These are phyloP conservation scores for Coniochaeta pulveracea DNA, from an alignment of 2,329 filamentous ascomycete species.

Conservation along the genomic window DNA sequence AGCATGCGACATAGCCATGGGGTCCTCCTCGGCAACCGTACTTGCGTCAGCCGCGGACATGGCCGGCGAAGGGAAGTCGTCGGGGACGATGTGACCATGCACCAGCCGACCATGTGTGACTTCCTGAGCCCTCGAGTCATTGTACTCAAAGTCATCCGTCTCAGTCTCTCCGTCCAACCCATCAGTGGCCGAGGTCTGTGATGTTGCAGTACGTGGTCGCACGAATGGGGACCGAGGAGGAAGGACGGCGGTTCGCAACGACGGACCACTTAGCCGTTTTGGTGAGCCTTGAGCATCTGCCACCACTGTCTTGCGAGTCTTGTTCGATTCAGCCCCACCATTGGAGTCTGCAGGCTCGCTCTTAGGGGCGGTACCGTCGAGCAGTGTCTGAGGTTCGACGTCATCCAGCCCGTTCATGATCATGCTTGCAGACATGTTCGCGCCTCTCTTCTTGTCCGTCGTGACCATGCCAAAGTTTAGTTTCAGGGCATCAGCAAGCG, in stretches of 20 bases:
- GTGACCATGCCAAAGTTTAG: constrained; percentile 96
- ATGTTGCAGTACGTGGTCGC: constrained; percentile 18
- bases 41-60: constrained; percentile 58
- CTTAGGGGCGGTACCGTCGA: constrained; percentile 19
- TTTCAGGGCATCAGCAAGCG: constrained; percentile 88
- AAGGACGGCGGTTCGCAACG: constrained; percentile 17
- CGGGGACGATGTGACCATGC: constrained; percentile 90
- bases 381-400: constrained; percentile 32
- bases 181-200: constrained; percentile 23
- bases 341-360: constrained; percentile 13
- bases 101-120: constrained; percentile 86
- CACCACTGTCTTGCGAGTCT: constrained; percentile 17
- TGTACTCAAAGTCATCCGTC: constrained; percentile 41
- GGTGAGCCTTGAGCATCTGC: constrained; percentile 34
- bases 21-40: constrained; percentile 54
- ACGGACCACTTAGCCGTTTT: constrained; percentile 20
- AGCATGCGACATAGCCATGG: constrained; percentile 69
- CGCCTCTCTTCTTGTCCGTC: constrained; percentile 59
- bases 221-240: constrained; percentile 15
- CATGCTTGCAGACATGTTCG: constrained; percentile 66
- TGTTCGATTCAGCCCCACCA: constrained; percentile 13
- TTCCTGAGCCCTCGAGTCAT: constrained; percentile 73
- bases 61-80: constrained; percentile 74
- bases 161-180: constrained; percentile 27
- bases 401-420: constrained; percentile 60